Percentiles rank a stretch among this genome's conserved stretches.
phyloP scores from a whole-genome alignment of 2,329 filamentous ascomycete genomes.

The Sphaerulina musiva region DNA sequence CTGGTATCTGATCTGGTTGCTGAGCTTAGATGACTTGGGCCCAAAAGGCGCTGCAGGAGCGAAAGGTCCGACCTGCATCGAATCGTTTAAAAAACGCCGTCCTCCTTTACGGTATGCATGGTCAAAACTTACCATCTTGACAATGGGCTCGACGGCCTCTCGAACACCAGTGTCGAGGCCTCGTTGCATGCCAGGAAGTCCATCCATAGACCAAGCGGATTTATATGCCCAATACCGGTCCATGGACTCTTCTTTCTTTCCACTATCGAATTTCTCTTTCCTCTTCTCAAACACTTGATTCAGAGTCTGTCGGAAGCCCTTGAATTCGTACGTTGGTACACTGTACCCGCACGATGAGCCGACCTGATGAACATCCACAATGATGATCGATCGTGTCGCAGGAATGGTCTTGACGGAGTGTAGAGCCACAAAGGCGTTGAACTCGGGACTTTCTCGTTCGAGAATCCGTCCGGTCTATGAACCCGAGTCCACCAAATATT shows the following conservation, averaged over 20 bases:
- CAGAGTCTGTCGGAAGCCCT: slow-evolving; percentile 35
- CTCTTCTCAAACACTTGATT: slow-evolving; percentile 40
- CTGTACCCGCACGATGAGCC: slow-evolving; percentile 40
- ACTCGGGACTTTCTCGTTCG: slow-evolving; percentile 35
- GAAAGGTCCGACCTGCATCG: slow-evolving; percentile 13
- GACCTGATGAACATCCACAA: slow-evolving; percentile 41
- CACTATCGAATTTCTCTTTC: slow-evolving; percentile 31
- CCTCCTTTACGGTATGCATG: neutral
- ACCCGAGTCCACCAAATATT: neutral
- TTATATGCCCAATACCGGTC: slow-evolving; percentile 38
- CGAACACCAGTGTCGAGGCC: slow-evolving; percentile 35
- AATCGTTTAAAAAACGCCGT: neutral
- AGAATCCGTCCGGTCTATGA: slow-evolving; percentile 26
- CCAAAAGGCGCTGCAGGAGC: slow-evolving; percentile 20
- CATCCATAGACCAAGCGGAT: slow-evolving; percentile 40
- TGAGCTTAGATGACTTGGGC: slow-evolving; percentile 17
- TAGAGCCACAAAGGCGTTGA: slow-evolving; percentile 31
- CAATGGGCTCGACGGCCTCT: slow-evolving; percentile 37
- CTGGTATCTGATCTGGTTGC: slow-evolving; percentile 16
- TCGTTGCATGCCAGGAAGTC: slow-evolving; percentile 40
- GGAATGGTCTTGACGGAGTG: slow-evolving; percentile 35
- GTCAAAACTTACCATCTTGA: slow-evolving; percentile 36
- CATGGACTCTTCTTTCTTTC: slow-evolving; percentile 38
- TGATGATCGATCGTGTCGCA: slow-evolving; percentile 37
- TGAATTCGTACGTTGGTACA: slow-evolving; percentile 43